A percentile compares a stretch with the other conserved stretches of the same genome.
phyloP scores from a whole-genome alignment of 148 eudicot species.

The Rhododendron mucronatum region DNA sequence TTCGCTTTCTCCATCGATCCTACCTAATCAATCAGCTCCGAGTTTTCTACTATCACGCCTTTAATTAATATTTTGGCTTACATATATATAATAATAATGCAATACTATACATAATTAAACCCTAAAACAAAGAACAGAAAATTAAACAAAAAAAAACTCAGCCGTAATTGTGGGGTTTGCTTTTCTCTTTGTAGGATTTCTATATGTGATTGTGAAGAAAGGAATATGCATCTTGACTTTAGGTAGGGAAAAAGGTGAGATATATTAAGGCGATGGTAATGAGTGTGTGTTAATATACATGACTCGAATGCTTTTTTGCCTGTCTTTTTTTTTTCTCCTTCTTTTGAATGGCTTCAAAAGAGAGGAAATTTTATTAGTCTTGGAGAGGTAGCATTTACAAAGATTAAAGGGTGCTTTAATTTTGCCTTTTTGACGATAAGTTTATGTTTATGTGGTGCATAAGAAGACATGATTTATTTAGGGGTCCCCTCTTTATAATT shows the following conservation, averaged over 20 bases:
- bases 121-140: neutral
- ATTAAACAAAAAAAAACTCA: neutral
- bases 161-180: constrained; percentile 5
- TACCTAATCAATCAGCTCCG: neutral
- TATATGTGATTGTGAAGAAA: constrained; percentile 8
- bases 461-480: neutral
- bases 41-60: neutral
- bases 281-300: neutral
- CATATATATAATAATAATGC: neutral
- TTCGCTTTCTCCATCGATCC: too few relatives aligned
- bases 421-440: constrained; percentile 1
- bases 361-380: too few relatives aligned
- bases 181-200: neutral
- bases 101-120: too few relatives aligned
- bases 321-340: neutral
- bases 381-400: too few relatives aligned
- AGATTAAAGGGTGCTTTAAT: neutral
- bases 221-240: constrained; percentile 7
- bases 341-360: too few relatives aligned
- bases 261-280: neutral
- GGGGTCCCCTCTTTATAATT: constrained; percentile 1
- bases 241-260: constrained; percentile 9
- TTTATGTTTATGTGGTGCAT: neutral
- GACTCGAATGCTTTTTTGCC: neutral
- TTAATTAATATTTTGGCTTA: neutral